Evolutionary conservation across 768 basidiomycete species (phyloP).

Genomic region (Austroboletus eburneus): DNA sequence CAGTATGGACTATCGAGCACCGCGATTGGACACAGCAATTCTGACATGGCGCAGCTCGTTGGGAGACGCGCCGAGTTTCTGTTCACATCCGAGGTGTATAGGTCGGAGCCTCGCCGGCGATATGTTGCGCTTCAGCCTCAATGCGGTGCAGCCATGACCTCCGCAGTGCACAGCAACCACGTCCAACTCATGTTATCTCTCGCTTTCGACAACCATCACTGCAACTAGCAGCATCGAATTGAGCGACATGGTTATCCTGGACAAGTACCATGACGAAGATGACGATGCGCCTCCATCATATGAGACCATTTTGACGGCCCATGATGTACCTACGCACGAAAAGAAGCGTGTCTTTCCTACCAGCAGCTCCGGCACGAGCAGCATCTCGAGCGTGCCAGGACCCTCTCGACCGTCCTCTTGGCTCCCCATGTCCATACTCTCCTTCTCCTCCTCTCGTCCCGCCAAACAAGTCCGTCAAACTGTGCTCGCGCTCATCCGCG

Average conservation of each 20-base stretch:
- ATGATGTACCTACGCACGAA: not conserved
- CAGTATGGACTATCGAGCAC: no score
- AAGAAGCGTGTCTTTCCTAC: conserved; percentile 5
- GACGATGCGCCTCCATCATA: conserved; percentile 25
- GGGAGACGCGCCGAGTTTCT: no score
- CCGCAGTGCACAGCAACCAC: not conserved
- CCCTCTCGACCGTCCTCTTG: conserved; percentile 10
- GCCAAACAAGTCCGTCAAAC: conserved; percentile 50
- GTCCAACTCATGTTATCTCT: not conserved
- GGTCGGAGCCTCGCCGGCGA: no score
- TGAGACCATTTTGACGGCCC: conserved; percentile 12
- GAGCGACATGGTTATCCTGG: conserved; percentile 16
- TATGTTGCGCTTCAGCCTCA: no score
- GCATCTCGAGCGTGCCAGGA: not conserved
- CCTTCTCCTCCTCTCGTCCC: conserved; percentile 21
- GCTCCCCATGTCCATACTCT: conserved; percentile 15
- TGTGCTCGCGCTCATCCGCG: conserved; percentile 50
- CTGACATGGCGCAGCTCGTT: no score
- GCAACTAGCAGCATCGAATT: not conserved
- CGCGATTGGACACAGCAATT: no score
- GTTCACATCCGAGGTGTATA: no score
- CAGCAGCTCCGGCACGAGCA: not conserved
- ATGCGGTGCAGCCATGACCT: no score
- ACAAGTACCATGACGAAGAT: conserved; percentile 20
- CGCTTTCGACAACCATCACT: not conserved